Conservation (phyloP, 768 basidiomycete genomes). For the Suillus paluster region DNA sequence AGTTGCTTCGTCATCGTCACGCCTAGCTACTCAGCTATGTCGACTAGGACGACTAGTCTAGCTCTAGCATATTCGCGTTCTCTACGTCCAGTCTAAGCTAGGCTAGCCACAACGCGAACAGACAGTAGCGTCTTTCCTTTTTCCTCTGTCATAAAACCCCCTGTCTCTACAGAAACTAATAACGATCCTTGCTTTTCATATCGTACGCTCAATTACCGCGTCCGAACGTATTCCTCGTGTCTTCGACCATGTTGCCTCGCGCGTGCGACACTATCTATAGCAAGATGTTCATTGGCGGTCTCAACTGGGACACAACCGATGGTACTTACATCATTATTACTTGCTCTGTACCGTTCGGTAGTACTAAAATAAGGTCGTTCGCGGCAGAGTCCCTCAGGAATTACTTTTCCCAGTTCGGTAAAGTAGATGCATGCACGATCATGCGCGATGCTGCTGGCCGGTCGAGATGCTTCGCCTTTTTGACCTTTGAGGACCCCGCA, state of each 20-base stretch:
- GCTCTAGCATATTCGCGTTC: conserved; percentile 71
- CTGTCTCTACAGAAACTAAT: conserved; percentile 85
- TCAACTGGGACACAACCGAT: conserved; percentile 99
- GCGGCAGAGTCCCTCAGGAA: conserved; percentile 71
- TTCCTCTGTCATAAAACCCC: conserved; percentile 59
- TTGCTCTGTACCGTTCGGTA: conserved; percentile 43
- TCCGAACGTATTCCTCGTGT: conserved; percentile 31
- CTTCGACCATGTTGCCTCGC: conserved; percentile 25
- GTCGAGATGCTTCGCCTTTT: conserved; percentile 96
- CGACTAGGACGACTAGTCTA: conserved; percentile 68
- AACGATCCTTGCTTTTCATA: conserved; percentile 59
- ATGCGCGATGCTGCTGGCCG: conserved; percentile 97
- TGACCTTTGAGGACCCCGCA: conserved; percentile 92
- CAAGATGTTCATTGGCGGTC: conserved; percentile 99
- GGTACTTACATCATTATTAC: conserved; percentile 64
- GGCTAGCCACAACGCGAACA: conserved; percentile 59
- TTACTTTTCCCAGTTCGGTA: conserved; percentile 96
- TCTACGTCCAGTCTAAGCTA: conserved; percentile 82
- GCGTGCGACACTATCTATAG: conserved; percentile 54
- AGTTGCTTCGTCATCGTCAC: conserved; percentile 48
- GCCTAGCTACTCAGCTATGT: conserved; percentile 55
- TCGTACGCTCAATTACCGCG: conserved; percentile 22
- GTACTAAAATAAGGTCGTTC: conserved; percentile 43
- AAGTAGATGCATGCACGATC: conserved; percentile 97
- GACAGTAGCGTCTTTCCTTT: conserved; percentile 77